Conservation (phyloP, 352 stramenopile genomes). For the Blastocystis sp. region DNA sequence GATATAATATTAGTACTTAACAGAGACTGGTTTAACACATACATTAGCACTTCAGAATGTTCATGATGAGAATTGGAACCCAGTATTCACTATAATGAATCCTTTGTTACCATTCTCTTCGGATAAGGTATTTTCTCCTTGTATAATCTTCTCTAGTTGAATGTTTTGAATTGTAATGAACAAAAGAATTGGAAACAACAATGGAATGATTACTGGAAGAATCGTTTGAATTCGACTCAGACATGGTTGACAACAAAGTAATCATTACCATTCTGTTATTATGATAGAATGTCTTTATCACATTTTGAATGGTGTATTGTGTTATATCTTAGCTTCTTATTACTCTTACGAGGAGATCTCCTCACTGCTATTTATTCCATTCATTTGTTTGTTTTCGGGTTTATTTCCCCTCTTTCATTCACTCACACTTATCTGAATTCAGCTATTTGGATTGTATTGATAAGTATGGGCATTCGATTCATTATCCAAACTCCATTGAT, state of each 20-base stretch:
- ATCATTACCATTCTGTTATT: neutral
- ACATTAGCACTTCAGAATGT: neutral
- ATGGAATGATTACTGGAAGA: neutral
- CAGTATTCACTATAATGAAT: neutral
- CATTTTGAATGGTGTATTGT: neutral
- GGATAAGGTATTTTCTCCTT: neutral
- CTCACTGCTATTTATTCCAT: neutral
- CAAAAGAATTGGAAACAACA: neutral
- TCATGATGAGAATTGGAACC: neutral
- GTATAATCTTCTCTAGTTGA: neutral
- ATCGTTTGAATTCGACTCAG: neutral
- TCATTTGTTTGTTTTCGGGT: neutral
- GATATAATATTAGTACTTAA: neutral
- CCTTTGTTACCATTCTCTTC: neutral
- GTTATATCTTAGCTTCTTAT: neutral
- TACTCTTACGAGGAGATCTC: neutral
- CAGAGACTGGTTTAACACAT: neutral
- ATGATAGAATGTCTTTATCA: neutral
- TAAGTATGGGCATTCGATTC: neutral
- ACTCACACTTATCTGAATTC: neutral
- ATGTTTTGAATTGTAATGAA: neutral
- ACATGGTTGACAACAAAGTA: neutral
- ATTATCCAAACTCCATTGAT: conserved; percentile 33
- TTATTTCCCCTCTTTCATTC: neutral
- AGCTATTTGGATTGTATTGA: neutral